Conservation (phyloP, 1,284 basidiomycete genomes). For the Xerocomus tenax region DNA sequence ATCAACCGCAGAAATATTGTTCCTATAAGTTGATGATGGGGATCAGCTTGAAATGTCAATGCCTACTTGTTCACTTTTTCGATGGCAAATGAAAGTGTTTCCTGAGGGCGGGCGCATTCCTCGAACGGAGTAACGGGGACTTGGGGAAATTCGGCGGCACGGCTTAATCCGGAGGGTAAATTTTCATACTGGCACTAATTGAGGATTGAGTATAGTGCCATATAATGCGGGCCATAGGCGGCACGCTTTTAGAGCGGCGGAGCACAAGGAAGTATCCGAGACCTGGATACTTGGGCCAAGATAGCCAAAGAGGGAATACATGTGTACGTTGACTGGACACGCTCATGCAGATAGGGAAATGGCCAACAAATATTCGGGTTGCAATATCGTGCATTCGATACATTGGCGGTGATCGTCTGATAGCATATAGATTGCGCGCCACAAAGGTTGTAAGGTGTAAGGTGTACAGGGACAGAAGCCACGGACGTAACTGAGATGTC, state of each 20-base stretch:
- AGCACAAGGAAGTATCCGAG: conserved; percentile 16
- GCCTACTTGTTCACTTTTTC: conserved; percentile 8
- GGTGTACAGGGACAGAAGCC: conserved; percentile 24
- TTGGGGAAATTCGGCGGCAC: conserved; percentile 14
- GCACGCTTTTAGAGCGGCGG: conserved; percentile 22
- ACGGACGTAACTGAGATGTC: conserved; percentile 31
- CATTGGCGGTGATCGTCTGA: conserved; percentile 22
- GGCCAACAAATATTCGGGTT: conserved; percentile 11
- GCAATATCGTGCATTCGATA: conserved; percentile 8
- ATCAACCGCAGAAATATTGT: conserved; percentile 20
- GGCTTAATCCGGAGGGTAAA: conserved; percentile 7
- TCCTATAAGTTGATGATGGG: conserved; percentile 17
- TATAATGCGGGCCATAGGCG: conserved; percentile 20
- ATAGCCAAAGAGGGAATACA: conserved; percentile 21
- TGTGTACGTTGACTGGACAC: conserved; percentile 17
- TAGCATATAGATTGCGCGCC: conserved; percentile 23
- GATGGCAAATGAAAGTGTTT: conserved; percentile 6
- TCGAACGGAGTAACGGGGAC: conserved; percentile 14
- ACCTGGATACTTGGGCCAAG: conserved; percentile 10
- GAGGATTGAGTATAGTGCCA: conserved; percentile 12
- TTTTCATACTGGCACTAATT: conserved; percentile 16
- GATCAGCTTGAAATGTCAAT: conserved; percentile 5
- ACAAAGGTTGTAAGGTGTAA: conserved; percentile 24
- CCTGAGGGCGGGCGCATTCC: conserved; percentile 3
- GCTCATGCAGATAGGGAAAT: conserved; percentile 19